These are phyloP conservation scores for Aristolochia contorta DNA, from an alignment of 164 flowering plant genomes.

Conservation along the genomic window DNA sequence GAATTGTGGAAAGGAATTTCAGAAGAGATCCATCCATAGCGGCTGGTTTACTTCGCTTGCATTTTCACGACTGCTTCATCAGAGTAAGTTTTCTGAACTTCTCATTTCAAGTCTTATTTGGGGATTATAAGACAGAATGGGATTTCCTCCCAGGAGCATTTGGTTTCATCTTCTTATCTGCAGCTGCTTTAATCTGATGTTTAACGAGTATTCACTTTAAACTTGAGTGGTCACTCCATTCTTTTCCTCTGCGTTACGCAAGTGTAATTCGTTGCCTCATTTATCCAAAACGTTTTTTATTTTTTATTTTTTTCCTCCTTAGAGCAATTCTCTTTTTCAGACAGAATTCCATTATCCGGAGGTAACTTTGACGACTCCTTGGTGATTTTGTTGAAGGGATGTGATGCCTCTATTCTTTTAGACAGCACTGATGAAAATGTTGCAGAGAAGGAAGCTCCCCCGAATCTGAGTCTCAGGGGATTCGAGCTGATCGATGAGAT, in stretches of 20 bases:
- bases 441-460: conserved; percentile 25
- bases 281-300: no score
- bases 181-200: no score
- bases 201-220: no score
- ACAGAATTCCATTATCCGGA: background rate
- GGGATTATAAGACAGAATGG: no score
- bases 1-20: conserved; percentile 5
- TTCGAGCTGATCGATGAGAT: conserved; percentile 31
- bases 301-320: no score
- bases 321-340: no score
- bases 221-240: no score
- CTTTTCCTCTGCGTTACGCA: no score
- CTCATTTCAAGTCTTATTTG: background rate
- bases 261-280: no score
- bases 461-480: conserved; percentile 24
- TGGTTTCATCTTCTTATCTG: no score
- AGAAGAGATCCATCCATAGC: conserved; percentile 11
- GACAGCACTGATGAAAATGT: conserved; percentile 13
- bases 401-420: conserved; percentile 32
- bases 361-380: no score
- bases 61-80: conserved; percentile 19
- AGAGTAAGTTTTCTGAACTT: conserved; percentile 9
- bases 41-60: conserved; percentile 14
- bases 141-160: no score
- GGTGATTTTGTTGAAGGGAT: conserved; percentile 19